A percentile compares a stretch with the other conserved stretches of the same genome.
phyloP scores from a whole-genome alignment of 495 filamentous ascomycete genomes.

The Daldinia caldariorum region DNA sequence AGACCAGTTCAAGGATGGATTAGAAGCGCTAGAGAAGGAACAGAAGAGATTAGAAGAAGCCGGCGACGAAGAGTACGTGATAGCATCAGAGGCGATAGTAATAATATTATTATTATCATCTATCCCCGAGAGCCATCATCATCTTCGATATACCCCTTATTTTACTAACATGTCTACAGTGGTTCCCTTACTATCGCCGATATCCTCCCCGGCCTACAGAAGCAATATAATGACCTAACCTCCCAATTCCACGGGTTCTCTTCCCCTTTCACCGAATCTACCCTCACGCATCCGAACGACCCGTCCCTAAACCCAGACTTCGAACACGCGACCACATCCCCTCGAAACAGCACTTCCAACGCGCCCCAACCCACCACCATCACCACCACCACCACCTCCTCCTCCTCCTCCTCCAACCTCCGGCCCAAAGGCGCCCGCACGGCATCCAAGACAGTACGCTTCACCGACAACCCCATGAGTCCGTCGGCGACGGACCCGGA shows the following conservation, averaged over 20 bases:
- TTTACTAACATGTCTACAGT: slow-evolving; percentile 47
- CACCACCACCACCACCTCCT: too few species aligned
- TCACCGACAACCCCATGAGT: slow-evolving; percentile 71
- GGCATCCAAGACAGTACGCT: slow-evolving; percentile 84
- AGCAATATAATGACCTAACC: slow-evolving; percentile 67
- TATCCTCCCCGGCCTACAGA: slow-evolving; percentile 62
- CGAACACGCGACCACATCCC: slow-evolving; percentile 66
- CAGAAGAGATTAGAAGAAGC: slow-evolving; percentile 67
- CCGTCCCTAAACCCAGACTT: slow-evolving; percentile 73
- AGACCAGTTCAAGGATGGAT: slow-evolving; percentile 83
- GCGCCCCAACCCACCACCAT: slow-evolving; percentile 57
- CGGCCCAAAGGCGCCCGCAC: slow-evolving; percentile 40
- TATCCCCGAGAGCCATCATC: slow-evolving; percentile 1
- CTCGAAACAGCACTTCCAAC: slow-evolving; percentile 55
- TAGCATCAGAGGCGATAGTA: background rate
- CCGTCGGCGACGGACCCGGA: slow-evolving; percentile 53
- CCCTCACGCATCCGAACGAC: slow-evolving; percentile 72
- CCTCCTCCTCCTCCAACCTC: slow-evolving; percentile 50
- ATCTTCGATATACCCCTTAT: background rate
- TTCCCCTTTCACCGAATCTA: slow-evolving; percentile 57
- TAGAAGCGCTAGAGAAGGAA: slow-evolving; percentile 78
- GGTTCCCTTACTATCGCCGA: slow-evolving; percentile 57
- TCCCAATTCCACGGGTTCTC: slow-evolving; percentile 70
- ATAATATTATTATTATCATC: slow-evolving; percentile 19
- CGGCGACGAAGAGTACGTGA: slow-evolving; percentile 64